Evolutionary conservation across 2,329 filamentous ascomycete genomes (phyloP), one percentile per base, ranked within the genome.

Genomic region (Seiridium unicorne): DNA sequence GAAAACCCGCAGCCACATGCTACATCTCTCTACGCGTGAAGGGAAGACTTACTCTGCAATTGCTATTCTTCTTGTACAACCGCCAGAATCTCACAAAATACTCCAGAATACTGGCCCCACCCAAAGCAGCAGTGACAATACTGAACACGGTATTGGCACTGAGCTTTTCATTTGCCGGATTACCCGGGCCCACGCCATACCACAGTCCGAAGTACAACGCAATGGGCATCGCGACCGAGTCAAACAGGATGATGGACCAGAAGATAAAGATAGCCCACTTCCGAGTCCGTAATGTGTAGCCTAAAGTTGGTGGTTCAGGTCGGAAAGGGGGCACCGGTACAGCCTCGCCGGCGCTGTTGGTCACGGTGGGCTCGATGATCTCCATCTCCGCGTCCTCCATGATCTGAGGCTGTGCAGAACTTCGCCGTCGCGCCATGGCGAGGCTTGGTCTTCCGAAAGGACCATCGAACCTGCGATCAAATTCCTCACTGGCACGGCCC

Each of bases 181-280:
- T 62, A 18, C 62, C 62, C 11, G 62, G 61, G 32, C 62, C 62
- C 35, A 58, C 57, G 61, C 76, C 77, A 63, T 87, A 87, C 81
- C 83, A 86, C 49, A 88, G 74, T 51, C 80, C 77, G 75, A 84
- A 88, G 73, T 88, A 88, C 5, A 88, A 75, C 3, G 77, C 79
- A 61, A 88, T 77, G 31, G 85, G 85, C 72, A 86, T 82, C 60
- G 76, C 80, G 60, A 86, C 74, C 54, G 80, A 83, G 72, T 88
- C 85, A 60, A 87, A 68, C 11, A 87, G 68, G 60, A 87, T 85
- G 44, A 88, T 69, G 1, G 74, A 75, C 85, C 85, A 88, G 74
- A 88, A 88, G 62, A 84, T 72, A 49, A 79, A 74, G 62, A 88
- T 86, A 47, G 79, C 76, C 72, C 79, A 81, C 67, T 84, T 84